Base-by-base conservation (phyloP, 257 asterid species). In the Gentiana macrophylla region DNA sequence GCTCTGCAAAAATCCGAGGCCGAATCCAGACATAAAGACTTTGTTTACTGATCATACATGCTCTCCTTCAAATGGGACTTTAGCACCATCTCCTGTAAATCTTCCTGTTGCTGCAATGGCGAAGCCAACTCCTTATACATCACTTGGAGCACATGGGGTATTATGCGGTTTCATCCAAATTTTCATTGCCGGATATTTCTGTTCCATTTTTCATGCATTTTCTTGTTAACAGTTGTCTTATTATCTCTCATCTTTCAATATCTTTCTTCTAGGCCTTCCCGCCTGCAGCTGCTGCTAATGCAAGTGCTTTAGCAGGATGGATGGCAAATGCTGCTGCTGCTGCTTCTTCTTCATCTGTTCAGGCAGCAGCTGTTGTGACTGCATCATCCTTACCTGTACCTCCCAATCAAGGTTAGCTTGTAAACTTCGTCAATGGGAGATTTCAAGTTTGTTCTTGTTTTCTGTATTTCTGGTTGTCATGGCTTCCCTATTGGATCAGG, bases 131-230 rank as follows among this genome's bases (percentile, higher is more conserved):
- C 74, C 79, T 37, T 86, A 77, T 65, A 63, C 94, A 6, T 55
- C 96, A 59, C 95, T 86, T 65, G 98, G 98, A 77, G 86, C 87
- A 2, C 98, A 90, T 56, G 94, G 89, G 94, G 96, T 86, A 82
- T 33, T 12, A 9, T 64, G 51, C 41, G 35, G 32, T 8, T 37
- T 57, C 32, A 52, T 44, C 47, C 49, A 35, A 33, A 38, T 51
- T 50, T 60, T 58, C 55, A 8, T 52, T 7, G 6, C n/a, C 15
- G 43, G 43, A 41, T 37, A 2, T 51, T 41, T 7, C 8, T 10
- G 9, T 41, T 41, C 46, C 10, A 57, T 2, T 41, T 41, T 1
- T 41, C 46, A 41, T 2, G 5, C 46, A 24, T 48, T 41, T 57
- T 50, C 55, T 34, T 52, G 5, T 32, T 45, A 10, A 24, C 33